These are phyloP conservation scores for Powellomyces hirtus DNA, from an alignment of 192 early-diverging fungal species.

Conservation along the genomic window DNA sequence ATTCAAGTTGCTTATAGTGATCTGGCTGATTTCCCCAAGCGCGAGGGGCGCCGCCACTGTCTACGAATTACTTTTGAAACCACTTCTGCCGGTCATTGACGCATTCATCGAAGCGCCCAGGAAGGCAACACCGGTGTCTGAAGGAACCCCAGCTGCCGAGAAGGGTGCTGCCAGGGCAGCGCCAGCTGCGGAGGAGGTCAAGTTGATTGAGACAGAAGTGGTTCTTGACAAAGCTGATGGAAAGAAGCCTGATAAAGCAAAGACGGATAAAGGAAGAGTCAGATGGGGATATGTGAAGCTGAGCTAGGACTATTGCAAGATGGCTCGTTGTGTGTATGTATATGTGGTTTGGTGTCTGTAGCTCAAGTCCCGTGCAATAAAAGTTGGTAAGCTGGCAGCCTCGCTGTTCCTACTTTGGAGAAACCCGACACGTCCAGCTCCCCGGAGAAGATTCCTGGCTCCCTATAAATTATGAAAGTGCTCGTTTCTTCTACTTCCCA, in stretches of 20 bases:
- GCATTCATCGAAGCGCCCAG: not conserved
- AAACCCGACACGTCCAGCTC: no score
- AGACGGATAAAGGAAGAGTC: no score
- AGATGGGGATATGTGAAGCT: not conserved
- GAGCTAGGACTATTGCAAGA: no score
- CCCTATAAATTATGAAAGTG: no score
- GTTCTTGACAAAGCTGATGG: not conserved
- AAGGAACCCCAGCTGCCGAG: no score
- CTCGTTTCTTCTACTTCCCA: no score
- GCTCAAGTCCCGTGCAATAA: no score
- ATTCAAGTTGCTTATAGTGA: conserved; percentile 20
- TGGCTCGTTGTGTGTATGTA: no score
- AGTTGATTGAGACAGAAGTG: not conserved
- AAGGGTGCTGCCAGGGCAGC: not conserved
- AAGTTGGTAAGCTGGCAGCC: no score
- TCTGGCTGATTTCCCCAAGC: conserved; percentile 20
- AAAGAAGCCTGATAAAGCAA: not conserved
- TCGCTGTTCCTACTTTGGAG: no score
- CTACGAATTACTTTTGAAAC: conserved; percentile 13
- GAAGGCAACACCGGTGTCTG: not conserved
- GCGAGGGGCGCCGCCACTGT: conserved; percentile 8
- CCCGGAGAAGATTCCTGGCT: no score
- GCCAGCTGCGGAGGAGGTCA: not conserved
- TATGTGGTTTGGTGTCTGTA: no score
- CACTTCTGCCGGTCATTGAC: conserved; percentile 9